Evolutionary conservation across 2,329 filamentous ascomycete species (phyloP).

Genomic region (Boeremia lycopersici): DNA sequence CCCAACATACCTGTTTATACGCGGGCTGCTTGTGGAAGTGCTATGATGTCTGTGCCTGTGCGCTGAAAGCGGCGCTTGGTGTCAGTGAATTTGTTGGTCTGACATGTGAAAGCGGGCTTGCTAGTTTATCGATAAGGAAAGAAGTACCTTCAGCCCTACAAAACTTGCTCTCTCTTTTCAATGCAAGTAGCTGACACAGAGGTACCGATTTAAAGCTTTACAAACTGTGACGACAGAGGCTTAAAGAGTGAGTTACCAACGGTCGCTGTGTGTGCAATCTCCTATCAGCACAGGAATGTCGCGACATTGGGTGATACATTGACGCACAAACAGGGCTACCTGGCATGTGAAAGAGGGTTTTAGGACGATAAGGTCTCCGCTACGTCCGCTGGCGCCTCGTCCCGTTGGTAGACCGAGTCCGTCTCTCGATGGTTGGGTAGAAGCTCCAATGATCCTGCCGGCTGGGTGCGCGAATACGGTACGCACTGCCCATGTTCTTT

Average conservation of each 20-base stretch:
- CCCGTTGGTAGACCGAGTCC: constrained; percentile 11
- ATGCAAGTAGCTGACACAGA: background rate
- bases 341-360: constrained; percentile 36
- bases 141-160: constrained; percentile 1
- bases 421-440: constrained; percentile 10
- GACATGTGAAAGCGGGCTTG: constrained; percentile 31
- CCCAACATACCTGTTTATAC: constrained; percentile 34
- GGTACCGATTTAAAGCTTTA: background rate
- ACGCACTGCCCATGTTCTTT: background rate
- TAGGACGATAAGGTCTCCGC: constrained; percentile 26
- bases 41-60: constrained; percentile 28
- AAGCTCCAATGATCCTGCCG: constrained; percentile 8
- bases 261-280: background rate
- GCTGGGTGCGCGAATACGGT: background rate
- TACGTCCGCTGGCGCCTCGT: constrained; percentile 14
- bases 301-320: constrained; percentile 25
- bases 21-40: constrained; percentile 20
- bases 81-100: constrained; percentile 20
- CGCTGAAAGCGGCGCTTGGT: constrained; percentile 33
- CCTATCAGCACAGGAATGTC: constrained; percentile 16
- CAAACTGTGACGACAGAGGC: constrained; percentile 6
- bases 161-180: background rate
- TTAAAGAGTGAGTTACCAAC: constrained; percentile 1
- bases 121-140: constrained; percentile 28
- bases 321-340: constrained; percentile 19